phyloP scores from a whole-genome alignment of 805 yeast genomes.

The Wickerhamiella musiphila region DNA sequence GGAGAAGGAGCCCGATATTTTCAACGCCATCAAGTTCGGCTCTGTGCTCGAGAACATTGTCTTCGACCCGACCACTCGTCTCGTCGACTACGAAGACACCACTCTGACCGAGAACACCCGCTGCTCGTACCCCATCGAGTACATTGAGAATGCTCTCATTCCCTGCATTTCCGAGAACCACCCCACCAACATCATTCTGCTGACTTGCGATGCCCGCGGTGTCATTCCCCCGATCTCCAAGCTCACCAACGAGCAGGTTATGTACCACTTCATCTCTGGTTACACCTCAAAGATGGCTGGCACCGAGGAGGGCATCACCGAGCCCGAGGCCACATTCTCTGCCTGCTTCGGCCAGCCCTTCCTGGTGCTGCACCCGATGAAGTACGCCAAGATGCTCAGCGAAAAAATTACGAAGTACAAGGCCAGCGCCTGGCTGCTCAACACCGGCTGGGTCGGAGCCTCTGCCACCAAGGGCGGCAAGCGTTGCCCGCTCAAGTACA shows the following conservation, averaged over 20 bases:
- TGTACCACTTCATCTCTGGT: conserved; percentile 98
- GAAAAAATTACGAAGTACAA: conserved; percentile 79
- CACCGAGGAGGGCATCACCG: conserved; percentile 96
- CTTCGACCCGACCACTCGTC: conserved; percentile 61
- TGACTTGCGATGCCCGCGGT: conserved; percentile 97
- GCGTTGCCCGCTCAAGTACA: conserved; percentile 94
- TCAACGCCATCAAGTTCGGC: conserved; percentile 86
- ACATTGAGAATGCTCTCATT: conserved; percentile 86
- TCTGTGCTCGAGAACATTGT: conserved; percentile 86
- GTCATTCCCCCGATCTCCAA: conserved; percentile 94
- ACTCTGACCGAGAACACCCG: conserved; percentile 91
- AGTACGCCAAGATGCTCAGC: conserved; percentile 88
- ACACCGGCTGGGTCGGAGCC: conserved; percentile 98
- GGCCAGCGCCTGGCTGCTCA: conserved; percentile 88
- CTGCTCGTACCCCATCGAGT: conserved; percentile 96
- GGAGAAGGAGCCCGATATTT: conserved; percentile 96
- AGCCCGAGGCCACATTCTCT: conserved; percentile 94
- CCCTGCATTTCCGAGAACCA: conserved; percentile 84
- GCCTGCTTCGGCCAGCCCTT: conserved; percentile 99
- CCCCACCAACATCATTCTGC: conserved; percentile 78
- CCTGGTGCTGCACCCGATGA: conserved; percentile 95
- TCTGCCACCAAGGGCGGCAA: conserved; percentile 86
- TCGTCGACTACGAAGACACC: conserved; percentile 70
- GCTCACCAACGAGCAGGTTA: conserved; percentile 85
- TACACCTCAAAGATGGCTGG: conserved; percentile 99